phyloP scores from a whole-genome alignment of 495 filamentous ascomycete species.

The Baudoinia panamericana region DNA sequence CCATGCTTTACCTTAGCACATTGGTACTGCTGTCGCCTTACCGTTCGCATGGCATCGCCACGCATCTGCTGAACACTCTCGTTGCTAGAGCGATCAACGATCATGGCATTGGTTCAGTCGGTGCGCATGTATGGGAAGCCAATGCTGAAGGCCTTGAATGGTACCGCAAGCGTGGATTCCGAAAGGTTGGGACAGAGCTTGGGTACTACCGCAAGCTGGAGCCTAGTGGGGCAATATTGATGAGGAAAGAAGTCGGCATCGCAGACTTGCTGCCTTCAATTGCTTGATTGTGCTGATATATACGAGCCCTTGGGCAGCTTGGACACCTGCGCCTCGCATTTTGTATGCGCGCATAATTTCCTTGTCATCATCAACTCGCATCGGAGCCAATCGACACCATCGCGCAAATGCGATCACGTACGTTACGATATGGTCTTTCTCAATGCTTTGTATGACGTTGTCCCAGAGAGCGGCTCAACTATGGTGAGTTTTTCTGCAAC shows the following conservation, averaged over 20 bases:
- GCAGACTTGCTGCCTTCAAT: constrained; percentile 25
- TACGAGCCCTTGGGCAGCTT: too few species aligned
- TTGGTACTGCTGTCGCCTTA: constrained; percentile 73
- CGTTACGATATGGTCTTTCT: too few species aligned
- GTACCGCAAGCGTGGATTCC: constrained; percentile 76
- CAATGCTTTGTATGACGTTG: too few species aligned
- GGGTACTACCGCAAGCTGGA: constrained; percentile 78
- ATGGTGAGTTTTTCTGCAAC: too few species aligned
- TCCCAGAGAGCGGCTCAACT: too few species aligned
- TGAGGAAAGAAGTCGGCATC: constrained; percentile 33
- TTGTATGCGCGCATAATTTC: too few species aligned
- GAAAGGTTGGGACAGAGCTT: constrained; percentile 39
- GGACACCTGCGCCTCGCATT: too few species aligned
- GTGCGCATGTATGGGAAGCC: constrained; percentile 89
- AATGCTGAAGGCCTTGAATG: constrained; percentile 77
- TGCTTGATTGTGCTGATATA: too few species aligned
- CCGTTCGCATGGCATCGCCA: constrained; percentile 63
- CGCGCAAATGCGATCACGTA: too few species aligned
- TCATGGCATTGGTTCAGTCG: constrained; percentile 45
- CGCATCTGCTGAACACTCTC: constrained; percentile 52
- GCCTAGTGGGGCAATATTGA: constrained; percentile 67
- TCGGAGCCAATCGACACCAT: too few species aligned
- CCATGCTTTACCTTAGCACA: constrained; percentile 75
- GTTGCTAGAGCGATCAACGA: constrained; percentile 27
- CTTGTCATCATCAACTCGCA: too few species aligned